Conservation (phyloP, 345 rosid species). For the Gossypium turneri region DNA sequence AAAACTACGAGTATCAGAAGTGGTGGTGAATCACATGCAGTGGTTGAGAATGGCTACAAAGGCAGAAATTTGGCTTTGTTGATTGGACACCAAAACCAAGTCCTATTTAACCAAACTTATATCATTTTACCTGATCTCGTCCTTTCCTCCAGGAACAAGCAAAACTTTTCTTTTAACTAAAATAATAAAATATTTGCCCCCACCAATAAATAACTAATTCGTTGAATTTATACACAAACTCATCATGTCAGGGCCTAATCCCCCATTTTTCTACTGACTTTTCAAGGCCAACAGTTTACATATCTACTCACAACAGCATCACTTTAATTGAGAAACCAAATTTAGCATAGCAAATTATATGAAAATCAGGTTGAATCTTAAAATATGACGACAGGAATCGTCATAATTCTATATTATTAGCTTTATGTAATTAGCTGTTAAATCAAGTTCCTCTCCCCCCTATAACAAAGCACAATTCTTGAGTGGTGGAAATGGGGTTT, state of each 20-base stretch:
- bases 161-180: neutral
- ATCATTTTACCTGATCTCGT: neutral
- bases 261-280: neutral
- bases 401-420: neutral
- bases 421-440: neutral
- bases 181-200: neutral
- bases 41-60: neutral
- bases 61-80: neutral
- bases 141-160: neutral
- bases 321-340: too few relatives aligned
- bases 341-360: too few relatives aligned
- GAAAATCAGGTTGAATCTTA: too few relatives aligned
- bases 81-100: neutral
- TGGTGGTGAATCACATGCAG: neutral
- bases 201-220: conserved; percentile 1
- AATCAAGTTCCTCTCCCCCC: neutral
- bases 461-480: neutral
- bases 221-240: neutral
- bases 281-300: too few relatives aligned
- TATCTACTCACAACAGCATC: too few relatives aligned
- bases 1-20: neutral
- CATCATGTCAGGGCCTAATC: neutral
- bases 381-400: neutral
- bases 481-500: neutral
- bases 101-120: neutral